phyloP scores from a whole-genome alignment of 352 stramenopile genomes.

The Globisporangium paddicum region DNA sequence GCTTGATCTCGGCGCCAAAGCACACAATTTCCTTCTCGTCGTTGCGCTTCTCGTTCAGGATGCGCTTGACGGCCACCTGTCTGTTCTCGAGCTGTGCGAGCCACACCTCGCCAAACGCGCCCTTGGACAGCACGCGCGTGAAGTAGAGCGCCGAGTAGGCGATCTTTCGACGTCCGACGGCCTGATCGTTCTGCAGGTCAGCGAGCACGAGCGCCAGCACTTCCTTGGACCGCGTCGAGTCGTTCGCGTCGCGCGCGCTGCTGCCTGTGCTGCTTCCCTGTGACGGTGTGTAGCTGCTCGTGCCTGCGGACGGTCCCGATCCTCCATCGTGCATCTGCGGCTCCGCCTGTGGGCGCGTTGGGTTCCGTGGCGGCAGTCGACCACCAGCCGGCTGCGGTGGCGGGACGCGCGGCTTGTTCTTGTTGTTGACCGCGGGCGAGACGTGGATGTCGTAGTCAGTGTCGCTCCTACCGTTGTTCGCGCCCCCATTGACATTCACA shows the following conservation, averaged over 20 bases:
- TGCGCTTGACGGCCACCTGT: constrained; percentile 80
- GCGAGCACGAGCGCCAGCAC: constrained; percentile 55
- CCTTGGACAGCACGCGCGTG: constrained; percentile 77
- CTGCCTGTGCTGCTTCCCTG: constrained; percentile 9
- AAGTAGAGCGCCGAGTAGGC: constrained; percentile 76
- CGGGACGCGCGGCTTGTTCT: background rate
- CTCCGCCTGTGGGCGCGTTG: background rate
- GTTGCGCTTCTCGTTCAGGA: constrained; percentile 77
- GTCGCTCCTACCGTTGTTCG: background rate
- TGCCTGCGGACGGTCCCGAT: constrained; percentile 6
- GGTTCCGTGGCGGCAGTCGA: background rate
- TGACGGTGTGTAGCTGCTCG: constrained; percentile 13
- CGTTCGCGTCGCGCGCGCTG: constrained; percentile 9
- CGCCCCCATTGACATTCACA: constrained; percentile 5
- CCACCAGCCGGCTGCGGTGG: background rate
- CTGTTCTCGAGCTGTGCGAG: constrained; percentile 72
- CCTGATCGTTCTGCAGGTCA: constrained; percentile 61
- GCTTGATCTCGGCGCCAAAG: constrained; percentile 81
- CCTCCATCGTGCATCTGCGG: too few relatives aligned
- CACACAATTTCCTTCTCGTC: constrained; percentile 83
- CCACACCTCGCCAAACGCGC: constrained; percentile 87
- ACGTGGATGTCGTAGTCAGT: constrained; percentile 14
- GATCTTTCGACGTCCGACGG: constrained; percentile 47
- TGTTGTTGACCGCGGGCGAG: constrained; percentile 11
- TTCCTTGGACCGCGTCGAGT: constrained; percentile 35